phyloP scores from a whole-genome alignment of 345 rosid genomes.

The Ailanthus altissimus region DNA sequence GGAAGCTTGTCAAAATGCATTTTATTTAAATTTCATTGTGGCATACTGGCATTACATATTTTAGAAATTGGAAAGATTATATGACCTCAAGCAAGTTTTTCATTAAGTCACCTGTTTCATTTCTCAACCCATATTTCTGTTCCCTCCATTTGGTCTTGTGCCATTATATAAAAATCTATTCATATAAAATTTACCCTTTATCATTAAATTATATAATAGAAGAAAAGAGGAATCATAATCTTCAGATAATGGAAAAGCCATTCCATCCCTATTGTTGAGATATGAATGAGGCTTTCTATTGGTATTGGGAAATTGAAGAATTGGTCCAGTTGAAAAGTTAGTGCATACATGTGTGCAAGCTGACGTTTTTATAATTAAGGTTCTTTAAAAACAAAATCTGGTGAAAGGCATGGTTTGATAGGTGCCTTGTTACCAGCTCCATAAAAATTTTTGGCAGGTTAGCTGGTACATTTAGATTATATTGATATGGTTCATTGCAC shows the following conservation, averaged over 20 bases:
- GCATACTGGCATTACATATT: background rate
- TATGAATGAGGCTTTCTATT: background rate
- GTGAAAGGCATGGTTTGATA: background rate
- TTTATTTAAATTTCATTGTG: too few species aligned
- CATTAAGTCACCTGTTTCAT: background rate
- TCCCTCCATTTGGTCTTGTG: background rate
- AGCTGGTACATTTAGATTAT: background rate
- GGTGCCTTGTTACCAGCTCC: background rate
- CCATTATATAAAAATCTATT: background rate
- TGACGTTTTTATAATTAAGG: background rate
- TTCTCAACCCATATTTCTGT: background rate
- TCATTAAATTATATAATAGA: background rate
- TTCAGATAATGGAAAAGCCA: background rate
- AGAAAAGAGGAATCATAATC: background rate
- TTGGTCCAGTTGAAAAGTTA: background rate
- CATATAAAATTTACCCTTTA: background rate
- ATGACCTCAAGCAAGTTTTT: conserved; percentile 11
- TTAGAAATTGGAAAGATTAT: background rate
- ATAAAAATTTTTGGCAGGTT: background rate
- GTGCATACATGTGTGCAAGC: background rate
- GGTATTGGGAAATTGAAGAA: background rate
- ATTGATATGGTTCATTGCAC: background rate
- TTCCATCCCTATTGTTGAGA: background rate
- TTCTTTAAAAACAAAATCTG: background rate
- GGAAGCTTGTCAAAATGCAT: background rate